Evolutionary conservation across 371 early-diverging fungal species (phyloP).

Genomic region (Apophysomyces elegans): DNA sequence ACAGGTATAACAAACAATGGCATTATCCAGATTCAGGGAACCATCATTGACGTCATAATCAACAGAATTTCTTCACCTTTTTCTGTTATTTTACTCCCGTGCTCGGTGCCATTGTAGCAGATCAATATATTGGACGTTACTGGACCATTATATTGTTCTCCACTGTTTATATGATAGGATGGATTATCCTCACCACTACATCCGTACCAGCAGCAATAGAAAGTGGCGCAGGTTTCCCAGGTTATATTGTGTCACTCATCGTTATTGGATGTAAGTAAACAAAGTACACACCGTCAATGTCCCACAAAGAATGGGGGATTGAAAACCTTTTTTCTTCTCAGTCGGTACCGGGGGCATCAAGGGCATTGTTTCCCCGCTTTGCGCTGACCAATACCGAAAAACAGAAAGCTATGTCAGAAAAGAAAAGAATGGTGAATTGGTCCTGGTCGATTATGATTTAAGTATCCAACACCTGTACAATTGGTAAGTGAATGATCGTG

Average conservation of each 20-base stretch:
- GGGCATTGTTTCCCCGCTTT: conserved; percentile 49
- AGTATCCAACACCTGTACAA: conserved; percentile 67
- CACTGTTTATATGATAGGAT: conserved; percentile 60
- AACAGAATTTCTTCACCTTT: conserved; percentile 70
- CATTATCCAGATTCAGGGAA: too few relatives aligned
- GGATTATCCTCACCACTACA: conserved; percentile 71
- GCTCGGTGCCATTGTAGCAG: conserved; percentile 80
- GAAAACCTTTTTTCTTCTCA: conserved; percentile 57
- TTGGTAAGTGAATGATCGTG: conserved; percentile 40
- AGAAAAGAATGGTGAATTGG: conserved; percentile 53
- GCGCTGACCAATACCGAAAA: conserved; percentile 44
- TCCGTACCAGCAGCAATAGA: conserved; percentile 53
- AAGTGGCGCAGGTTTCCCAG: conserved; percentile 59
- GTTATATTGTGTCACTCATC: conserved; percentile 63
- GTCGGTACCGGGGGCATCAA: conserved; percentile 93
- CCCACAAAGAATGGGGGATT: not conserved
- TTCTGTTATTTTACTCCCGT: conserved; percentile 78
- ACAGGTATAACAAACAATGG: conserved; percentile 18
- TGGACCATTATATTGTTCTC: conserved; percentile 75
- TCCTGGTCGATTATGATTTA: conserved; percentile 63
- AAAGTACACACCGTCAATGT: not conserved
- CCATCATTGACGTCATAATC: not conserved
- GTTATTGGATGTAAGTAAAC: conserved; percentile 40
- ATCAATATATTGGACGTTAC: conserved; percentile 81
- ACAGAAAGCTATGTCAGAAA: conserved; percentile 53